Base-by-base conservation (phyloP, 208 protist genomes). In the Novymonas esmeraldas region DNA sequence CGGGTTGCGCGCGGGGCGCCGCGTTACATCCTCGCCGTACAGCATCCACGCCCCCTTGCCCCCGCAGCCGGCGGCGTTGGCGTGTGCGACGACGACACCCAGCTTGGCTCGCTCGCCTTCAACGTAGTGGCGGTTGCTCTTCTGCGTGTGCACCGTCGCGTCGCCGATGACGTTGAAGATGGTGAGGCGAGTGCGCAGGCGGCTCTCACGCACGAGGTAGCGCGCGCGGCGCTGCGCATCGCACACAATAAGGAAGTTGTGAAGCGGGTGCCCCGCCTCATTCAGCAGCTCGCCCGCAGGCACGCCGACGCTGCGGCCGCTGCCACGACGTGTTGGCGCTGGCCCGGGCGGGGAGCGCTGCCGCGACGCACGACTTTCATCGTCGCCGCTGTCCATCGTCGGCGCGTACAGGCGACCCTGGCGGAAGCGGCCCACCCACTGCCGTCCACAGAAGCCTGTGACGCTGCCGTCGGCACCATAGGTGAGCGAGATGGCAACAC, bases 181-280 rank as follows among this genome's bases (percentile, higher is more conserved):
- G 9, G 71, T 72, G 34, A 93, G 58, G 11, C 76, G 76, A 1
- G 49, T 73, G 33, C 78, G 87, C 29, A 93, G 62, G 4, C 79
- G 78, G 34, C 87, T 82, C 58, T 76, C 64, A 18, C 73, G 76
- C 46, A 93, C 28, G 16, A 89, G 45, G 52, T 82, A 93, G 33
- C 54, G 74, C 7, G 82, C 82, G 3, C 64, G 46, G n/a, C 84
- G 87, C 50, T 76, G 42, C 11, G 56, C 70, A 48, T 89, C 80
- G 60, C 84, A 87, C 24, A 90, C 76, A 41, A 93, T 82, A 33
- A 86, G 56, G 51, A 73, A 75, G 46, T 64, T 64, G 58, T 89
- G 84, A 7, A 93, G 50, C 9, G 62, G 73, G 70, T 93, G 87
- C 9, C 84, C 82, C 22, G 75, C 68, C 60, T 93, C 84, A 16